These are phyloP conservation scores for Diplosphaera chodatii DNA, from an alignment of 139 green algal genomes.

Conservation along the genomic window DNA sequence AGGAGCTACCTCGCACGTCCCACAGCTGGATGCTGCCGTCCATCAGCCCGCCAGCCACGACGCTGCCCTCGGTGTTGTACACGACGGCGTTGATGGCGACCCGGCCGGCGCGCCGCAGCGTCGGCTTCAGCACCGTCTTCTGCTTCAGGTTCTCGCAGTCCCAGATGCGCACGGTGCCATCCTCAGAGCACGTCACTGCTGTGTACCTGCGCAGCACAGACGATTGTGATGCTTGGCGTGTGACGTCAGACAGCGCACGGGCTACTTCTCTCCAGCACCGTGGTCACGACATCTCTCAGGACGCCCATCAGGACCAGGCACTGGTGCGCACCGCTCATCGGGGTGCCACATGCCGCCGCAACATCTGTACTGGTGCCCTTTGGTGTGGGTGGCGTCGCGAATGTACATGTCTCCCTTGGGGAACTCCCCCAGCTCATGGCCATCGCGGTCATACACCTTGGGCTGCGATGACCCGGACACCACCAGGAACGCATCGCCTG, in stretches of 20 bases:
- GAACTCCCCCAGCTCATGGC: slow-evolving; percentile 65
- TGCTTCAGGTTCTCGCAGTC: slow-evolving; percentile 71
- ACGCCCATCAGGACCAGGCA: too few species aligned
- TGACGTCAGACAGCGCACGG: too few species aligned
- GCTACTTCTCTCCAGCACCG: too few species aligned
- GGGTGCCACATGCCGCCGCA: slow-evolving; percentile 84
- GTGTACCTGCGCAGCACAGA: slow-evolving; percentile 48
- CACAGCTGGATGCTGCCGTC: slow-evolving; percentile 89
- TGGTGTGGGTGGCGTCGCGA: slow-evolving; percentile 84
- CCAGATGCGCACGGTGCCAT: slow-evolving; percentile 88
- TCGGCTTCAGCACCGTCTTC: slow-evolving; percentile 87
- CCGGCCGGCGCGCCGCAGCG: slow-evolving; percentile 52
- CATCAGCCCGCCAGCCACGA: slow-evolving; percentile 76
- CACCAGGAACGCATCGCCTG: slow-evolving; percentile 73
- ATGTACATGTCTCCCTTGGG: slow-evolving; percentile 96
- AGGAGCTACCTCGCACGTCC: slow-evolving; percentile 48
- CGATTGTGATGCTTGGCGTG: too few species aligned
- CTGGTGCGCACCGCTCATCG: slow-evolving; percentile 42
- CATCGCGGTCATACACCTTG: slow-evolving; percentile 82
- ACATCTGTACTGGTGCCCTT: slow-evolving; percentile 79
- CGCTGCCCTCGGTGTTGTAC: slow-evolving; percentile 63
- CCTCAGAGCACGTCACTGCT: slow-evolving; percentile 74
- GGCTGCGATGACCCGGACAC: slow-evolving; percentile 61
- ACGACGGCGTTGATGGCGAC: slow-evolving; percentile 67
- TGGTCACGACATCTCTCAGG: too few species aligned